phyloP scores from a whole-genome alignment of 768 basidiomycete species.

The Suillus americanus region DNA sequence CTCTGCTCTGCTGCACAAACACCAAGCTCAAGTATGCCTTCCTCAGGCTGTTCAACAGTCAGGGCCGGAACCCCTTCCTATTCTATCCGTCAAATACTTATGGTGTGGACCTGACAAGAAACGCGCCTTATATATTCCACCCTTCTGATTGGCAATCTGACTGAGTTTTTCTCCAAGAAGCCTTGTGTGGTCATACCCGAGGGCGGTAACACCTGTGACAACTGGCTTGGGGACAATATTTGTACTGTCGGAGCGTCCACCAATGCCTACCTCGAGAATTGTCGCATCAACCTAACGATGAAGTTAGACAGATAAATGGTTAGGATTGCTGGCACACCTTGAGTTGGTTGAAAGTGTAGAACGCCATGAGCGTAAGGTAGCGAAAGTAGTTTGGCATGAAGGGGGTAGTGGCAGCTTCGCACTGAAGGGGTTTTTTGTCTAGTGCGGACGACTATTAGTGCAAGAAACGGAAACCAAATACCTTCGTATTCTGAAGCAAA shows the following conservation, averaged over 20 bases:
- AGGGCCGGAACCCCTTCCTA: slow-evolving; percentile 84
- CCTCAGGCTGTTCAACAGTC: slow-evolving; percentile 72
- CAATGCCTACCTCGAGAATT: slow-evolving; percentile 94
- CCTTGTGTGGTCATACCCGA: slow-evolving; percentile 90
- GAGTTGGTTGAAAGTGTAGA: slow-evolving; percentile 80
- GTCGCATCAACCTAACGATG: slow-evolving; percentile 71
- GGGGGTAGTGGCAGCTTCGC: slow-evolving; percentile 48
- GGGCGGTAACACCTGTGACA: slow-evolving; percentile 85
- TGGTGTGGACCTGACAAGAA: neutral
- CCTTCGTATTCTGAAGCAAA: slow-evolving; percentile 48
- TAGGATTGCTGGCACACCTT: slow-evolving; percentile 40
- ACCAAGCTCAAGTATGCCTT: slow-evolving; percentile 67
- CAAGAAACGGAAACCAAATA: slow-evolving; percentile 41
- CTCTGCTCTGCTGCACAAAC: slow-evolving; percentile 64
- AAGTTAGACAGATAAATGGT: neutral
- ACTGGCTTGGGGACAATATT: slow-evolving; percentile 91
- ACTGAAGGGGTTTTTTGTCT: slow-evolving; percentile 31
- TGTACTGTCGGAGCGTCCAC: slow-evolving; percentile 92
- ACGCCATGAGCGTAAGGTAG: slow-evolving; percentile 89
- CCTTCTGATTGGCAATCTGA: slow-evolving; percentile 95
- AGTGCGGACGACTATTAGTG: neutral
- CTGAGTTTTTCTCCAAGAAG: slow-evolving; percentile 85
- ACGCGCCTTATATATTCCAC: slow-evolving; percentile 89
- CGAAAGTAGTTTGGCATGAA: slow-evolving; percentile 92
- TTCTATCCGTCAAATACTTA: slow-evolving; percentile 1